Conservation (phyloP, 345 rosid species). For the Eucalyptus camaldulensis region DNA sequence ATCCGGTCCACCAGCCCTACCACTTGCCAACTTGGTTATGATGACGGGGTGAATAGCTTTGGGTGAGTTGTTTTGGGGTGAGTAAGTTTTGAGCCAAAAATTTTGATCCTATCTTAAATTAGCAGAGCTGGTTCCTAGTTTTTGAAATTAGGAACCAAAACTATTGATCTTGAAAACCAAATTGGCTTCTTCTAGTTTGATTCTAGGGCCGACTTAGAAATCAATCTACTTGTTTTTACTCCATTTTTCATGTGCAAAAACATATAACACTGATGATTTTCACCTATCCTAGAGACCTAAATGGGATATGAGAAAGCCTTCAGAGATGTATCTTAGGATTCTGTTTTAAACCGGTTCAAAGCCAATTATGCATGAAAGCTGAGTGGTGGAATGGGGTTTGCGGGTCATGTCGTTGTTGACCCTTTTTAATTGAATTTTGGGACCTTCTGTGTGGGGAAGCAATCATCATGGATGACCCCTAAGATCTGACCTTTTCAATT, state of each 20-base stretch:
- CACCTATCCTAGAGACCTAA: neutral
- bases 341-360: no score
- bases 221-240: neutral
- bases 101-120: neutral
- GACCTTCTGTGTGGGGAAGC: no score
- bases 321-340: neutral
- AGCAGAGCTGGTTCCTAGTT: neutral
- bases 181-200: fast-evolving
- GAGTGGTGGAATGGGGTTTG: neutral
- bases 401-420: no score
- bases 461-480: no score
- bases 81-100: neutral
- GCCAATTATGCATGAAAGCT: neutral
- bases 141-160: neutral
- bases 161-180: neutral
- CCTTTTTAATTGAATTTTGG: no score
- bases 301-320: neutral
- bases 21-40: no score
- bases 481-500: no score
- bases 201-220: neutral
- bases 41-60: neutral
- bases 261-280: neutral
- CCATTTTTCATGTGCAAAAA: neutral
- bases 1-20: no score
- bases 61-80: no score